phyloP scores from a whole-genome alignment of 1,139 yeast species.

The Pneumocystis murina region DNA sequence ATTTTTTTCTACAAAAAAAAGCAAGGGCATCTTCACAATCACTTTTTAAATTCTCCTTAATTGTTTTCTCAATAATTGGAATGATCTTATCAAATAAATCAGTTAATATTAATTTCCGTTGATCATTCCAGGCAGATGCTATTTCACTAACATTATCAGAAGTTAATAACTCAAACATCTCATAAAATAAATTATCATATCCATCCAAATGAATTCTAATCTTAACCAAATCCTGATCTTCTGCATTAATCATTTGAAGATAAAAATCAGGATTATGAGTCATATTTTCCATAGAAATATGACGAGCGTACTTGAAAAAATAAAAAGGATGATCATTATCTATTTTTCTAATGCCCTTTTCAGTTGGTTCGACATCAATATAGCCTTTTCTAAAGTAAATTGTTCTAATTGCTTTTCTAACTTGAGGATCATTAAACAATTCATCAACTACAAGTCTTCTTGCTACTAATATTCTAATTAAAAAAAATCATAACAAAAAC shows the following conservation, averaged over 20 bases:
- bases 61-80: conserved; percentile 53
- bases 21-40: conserved; percentile 62
- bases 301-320: conserved; percentile 80
- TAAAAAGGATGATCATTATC: conserved; percentile 70
- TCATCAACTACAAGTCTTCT: conserved; percentile 67
- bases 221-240: conserved; percentile 41
- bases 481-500: not conserved
- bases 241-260: conserved; percentile 85
- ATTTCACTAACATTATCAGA: conserved; percentile 73
- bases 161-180: conserved; percentile 42
- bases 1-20: conserved; percentile 51
- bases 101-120: conserved; percentile 52
- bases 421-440: conserved; percentile 63
- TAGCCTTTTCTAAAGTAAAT: conserved; percentile 48
- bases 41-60: conserved; percentile 69
- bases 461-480: conserved; percentile 34
- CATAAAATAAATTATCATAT: conserved; percentile 27
- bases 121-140: conserved; percentile 67
- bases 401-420: conserved; percentile 62
- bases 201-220: conserved; percentile 30
- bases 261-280: conserved; percentile 63
- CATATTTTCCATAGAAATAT: conserved; percentile 62
- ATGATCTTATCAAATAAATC: conserved; percentile 55
- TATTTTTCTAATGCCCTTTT: conserved; percentile 71
- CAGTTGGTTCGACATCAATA: conserved; percentile 64